Evolutionary conservation across 345 rosid genomes (phyloP).

Genomic region (Carallia pectinifolia): DNA sequence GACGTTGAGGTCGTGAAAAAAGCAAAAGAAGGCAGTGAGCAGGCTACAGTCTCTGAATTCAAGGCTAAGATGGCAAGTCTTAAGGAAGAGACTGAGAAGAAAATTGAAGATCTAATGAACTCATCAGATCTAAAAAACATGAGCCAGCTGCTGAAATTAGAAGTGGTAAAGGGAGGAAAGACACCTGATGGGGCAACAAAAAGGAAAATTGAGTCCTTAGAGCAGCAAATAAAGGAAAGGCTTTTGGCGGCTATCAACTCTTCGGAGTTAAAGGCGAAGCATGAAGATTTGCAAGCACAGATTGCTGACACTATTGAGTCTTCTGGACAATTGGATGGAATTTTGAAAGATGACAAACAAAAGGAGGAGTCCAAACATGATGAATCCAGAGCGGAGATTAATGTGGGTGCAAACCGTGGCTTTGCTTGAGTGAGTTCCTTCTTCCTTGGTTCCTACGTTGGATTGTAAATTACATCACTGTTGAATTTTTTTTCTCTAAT

Average conservation of each 20-base stretch:
- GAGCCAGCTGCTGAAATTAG: constrained; percentile 62
- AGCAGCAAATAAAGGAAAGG: constrained; percentile 58
- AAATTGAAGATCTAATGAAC: constrained; percentile 46
- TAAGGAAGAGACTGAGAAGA: constrained; percentile 51
- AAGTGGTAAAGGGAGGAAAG: constrained; percentile 54
- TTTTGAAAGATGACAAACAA: constrained; percentile 22
- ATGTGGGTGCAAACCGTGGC: constrained; percentile 45
- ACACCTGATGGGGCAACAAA: constrained; percentile 40
- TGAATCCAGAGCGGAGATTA: constrained; percentile 48
- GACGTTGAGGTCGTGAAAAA: constrained; percentile 45
- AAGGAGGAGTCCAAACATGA: constrained; percentile 16
- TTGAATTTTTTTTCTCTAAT: background rate
- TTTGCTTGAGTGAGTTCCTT: constrained; percentile 44
- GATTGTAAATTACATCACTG: background rate
- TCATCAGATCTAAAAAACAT: constrained; percentile 60
- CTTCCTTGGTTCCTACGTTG: background rate
- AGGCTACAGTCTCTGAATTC: constrained; percentile 32
- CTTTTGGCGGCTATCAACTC: constrained; percentile 51
- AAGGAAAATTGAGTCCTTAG: constrained; percentile 53
- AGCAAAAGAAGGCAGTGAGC: constrained; percentile 28
- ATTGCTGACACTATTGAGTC: constrained; percentile 40
- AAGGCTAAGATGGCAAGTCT: constrained; percentile 45
- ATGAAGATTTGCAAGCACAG: constrained; percentile 51
- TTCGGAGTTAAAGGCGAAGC: constrained; percentile 52
- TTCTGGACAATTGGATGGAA: constrained; percentile 41